Evolutionary conservation across 1,284 basidiomycete genomes (phyloP).

Genomic region (Ustilago tritici): DNA sequence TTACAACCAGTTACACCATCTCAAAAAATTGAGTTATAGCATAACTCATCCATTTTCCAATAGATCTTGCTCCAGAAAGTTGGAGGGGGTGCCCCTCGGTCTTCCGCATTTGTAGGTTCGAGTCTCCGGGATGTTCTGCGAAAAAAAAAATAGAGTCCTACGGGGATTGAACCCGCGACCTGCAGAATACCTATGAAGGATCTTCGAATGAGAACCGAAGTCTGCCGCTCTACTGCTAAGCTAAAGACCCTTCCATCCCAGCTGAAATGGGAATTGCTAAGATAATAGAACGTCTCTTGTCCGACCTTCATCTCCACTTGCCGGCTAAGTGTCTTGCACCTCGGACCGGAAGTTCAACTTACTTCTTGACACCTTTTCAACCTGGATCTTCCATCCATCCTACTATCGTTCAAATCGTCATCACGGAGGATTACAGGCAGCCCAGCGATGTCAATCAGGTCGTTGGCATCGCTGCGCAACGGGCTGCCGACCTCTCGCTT

Average conservation of each 20-base stretch:
- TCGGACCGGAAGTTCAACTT: background rate
- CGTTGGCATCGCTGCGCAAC: conserved; percentile 17
- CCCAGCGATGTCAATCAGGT: conserved; percentile 27
- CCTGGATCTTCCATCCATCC: background rate
- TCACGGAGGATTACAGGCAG: background rate
- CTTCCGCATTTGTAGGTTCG: too few relatives aligned
- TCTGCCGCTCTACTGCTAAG: conserved; percentile 59
- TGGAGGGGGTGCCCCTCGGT: too few relatives aligned
- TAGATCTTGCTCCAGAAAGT: too few relatives aligned
- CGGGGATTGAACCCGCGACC: conserved; percentile 59
- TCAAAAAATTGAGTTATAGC: too few relatives aligned
- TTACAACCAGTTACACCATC: too few relatives aligned
- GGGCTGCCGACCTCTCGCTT: conserved; percentile 35
- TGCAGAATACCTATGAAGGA: conserved; percentile 37
- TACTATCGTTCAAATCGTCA: background rate
- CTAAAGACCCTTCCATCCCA: conserved; percentile 38
- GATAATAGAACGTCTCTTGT: background rate
- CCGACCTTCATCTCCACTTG: background rate
- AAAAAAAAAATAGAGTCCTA: conserved; percentile 38
- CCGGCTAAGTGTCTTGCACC: background rate
- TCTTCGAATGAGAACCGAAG: conserved; percentile 30
- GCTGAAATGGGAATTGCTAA: background rate
- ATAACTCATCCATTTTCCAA: too few relatives aligned
- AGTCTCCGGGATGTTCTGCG: too few relatives aligned
- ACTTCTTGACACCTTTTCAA: background rate